Conservation (phyloP, 768 basidiomycete species). For the Phanerodontia chrysosporium region DNA sequence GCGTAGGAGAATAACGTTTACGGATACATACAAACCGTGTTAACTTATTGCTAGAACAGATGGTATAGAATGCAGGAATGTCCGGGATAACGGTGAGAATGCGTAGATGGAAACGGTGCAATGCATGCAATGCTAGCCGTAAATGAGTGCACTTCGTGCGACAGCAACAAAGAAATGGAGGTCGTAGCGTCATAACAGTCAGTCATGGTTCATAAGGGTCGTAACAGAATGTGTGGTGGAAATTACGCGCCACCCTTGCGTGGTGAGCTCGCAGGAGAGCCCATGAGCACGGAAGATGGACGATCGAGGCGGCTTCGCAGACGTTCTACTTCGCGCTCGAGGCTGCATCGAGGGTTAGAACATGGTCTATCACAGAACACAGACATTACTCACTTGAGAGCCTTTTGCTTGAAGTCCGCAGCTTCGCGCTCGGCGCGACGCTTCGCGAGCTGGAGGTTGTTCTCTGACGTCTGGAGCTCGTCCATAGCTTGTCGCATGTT, state of each 20-base stretch:
- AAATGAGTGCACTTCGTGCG: too few species aligned
- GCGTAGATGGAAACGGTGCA: background rate
- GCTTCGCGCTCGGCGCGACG: conserved; percentile 76
- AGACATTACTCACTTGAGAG: conserved; percentile 50
- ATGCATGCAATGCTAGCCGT: background rate
- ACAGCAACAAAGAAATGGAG: background rate
- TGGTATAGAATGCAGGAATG: background rate
- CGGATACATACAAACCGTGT: background rate
- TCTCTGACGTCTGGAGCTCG: conserved; percentile 63
- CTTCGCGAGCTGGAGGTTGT: conserved; percentile 63
- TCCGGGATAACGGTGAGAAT: background rate
- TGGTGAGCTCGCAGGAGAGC: conserved; percentile 33
- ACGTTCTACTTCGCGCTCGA: conserved; percentile 67
- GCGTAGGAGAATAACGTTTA: background rate
- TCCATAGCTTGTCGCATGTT: conserved; percentile 58
- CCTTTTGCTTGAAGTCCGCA: conserved; percentile 65
- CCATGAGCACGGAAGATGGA: conserved; percentile 37
- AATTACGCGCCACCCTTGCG: conserved; percentile 22
- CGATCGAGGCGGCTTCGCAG: conserved; percentile 61
- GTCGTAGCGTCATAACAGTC: background rate
- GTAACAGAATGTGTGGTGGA: background rate
- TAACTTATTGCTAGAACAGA: background rate
- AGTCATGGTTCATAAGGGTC: background rate
- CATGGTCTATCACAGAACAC: background rate
- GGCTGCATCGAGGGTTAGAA: conserved; percentile 28